Conservation (phyloP, 2,329 filamentous ascomycete genomes). For the Stemphylium vesicarium region DNA sequence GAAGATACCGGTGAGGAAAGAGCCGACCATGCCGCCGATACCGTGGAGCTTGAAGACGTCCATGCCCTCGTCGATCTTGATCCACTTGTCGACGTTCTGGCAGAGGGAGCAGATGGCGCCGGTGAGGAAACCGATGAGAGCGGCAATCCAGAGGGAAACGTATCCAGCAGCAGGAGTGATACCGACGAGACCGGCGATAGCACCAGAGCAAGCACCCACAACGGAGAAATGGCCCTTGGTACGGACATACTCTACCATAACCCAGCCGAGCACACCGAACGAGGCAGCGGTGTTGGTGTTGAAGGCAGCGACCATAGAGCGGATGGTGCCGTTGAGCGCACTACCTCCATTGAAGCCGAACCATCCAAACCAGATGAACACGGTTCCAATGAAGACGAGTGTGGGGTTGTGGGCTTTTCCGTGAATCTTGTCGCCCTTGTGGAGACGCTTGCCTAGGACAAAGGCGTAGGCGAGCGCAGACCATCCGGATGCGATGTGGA, state of each 20-base stretch:
- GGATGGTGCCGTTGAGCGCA: conserved; percentile 55
- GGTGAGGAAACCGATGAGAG: conserved; percentile 63
- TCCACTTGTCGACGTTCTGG: conserved; percentile 61
- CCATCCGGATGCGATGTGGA: conserved; percentile 69
- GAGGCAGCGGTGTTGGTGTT: conserved; percentile 65
- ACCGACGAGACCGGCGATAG: conserved; percentile 66
- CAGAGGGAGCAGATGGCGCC: conserved; percentile 58
- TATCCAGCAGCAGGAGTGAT: conserved; percentile 64
- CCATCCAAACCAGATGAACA: conserved; percentile 71
- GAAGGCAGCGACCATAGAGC: conserved; percentile 62
- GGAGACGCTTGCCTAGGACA: conserved; percentile 65
- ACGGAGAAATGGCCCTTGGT: conserved; percentile 61
- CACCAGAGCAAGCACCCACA: conserved; percentile 64
- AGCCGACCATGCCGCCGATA: conserved; percentile 63
- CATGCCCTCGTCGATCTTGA: conserved; percentile 64
- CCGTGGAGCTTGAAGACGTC: conserved; percentile 67
- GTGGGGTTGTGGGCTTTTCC: conserved; percentile 68
- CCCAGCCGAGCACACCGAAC: conserved; percentile 62
- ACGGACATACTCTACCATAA: conserved; percentile 60
- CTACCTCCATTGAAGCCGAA: conserved; percentile 66
- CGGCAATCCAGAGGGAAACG: conserved; percentile 61
- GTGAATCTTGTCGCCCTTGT: conserved; percentile 56
- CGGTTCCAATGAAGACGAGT: conserved; percentile 68
- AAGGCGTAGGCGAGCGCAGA: conserved; percentile 69
- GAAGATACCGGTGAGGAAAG: conserved; percentile 65